Percentiles rank a stretch among this genome's conserved stretches.
phyloP scores from a whole-genome alignment of 257 asterid species.

The Rauvolfia tetraphylla region DNA sequence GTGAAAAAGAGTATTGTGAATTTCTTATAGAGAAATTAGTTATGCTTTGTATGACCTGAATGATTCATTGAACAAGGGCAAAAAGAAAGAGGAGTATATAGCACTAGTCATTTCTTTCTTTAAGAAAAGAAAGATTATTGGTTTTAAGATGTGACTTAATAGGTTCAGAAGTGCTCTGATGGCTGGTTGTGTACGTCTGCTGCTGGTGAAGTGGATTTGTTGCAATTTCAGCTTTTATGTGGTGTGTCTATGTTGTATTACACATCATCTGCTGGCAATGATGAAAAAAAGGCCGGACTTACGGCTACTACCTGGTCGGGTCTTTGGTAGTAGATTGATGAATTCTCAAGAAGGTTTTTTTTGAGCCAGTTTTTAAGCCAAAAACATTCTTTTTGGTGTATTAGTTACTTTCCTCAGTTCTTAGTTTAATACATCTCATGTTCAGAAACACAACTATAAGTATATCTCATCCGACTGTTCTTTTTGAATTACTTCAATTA shows the following conservation, averaged over 20 bases:
- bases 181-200: not conserved
- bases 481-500: not conserved
- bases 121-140: not conserved
- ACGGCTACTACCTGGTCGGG: constrained; percentile 61
- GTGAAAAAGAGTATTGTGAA: not conserved
- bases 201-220: not conserved
- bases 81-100: not conserved
- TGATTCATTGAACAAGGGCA: not conserved
- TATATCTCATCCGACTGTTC: not conserved
- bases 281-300: constrained; percentile 93
- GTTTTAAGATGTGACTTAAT: not conserved
- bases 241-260: not conserved
- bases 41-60: not conserved
- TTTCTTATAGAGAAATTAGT: not conserved
- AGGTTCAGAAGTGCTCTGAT: not conserved
- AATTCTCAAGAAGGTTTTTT: constrained; percentile 41
- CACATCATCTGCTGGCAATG: constrained; percentile 49
- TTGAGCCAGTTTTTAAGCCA: constrained; percentile 50
- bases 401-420: not conserved
- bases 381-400: not conserved
- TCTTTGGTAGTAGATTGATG: constrained; percentile 87
- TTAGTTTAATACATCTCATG: not conserved
- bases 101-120: not conserved
- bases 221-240: constrained; percentile 2
- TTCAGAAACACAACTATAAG: not conserved